Evolutionary conservation across 2,329 filamentous ascomycete species (phyloP), one percentile per base, ranked within the genome.

Genomic region (Pseudogymnoascus sp.): DNA sequence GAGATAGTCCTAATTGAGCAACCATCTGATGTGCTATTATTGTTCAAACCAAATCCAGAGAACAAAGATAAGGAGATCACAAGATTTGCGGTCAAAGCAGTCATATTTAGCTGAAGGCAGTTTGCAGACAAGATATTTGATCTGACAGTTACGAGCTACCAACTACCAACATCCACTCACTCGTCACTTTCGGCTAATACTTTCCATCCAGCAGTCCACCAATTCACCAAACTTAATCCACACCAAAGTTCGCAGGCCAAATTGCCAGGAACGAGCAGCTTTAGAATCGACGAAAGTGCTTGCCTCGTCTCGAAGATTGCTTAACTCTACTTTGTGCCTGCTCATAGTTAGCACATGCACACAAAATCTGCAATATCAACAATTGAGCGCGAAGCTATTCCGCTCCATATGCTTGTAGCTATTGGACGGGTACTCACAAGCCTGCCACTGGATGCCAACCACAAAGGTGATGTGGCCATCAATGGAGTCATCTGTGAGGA

Each of bases 401-500:
- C 14, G 45, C 14, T 31, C 11, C 45, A 16, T 52, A 3, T 16
- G 23, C 11, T n/a, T 16, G 23, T 52, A 28, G 8, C 23, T 31
- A 31, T 8, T 16, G 23, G 41, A 25, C 5, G 45, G 23, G 2
- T 52, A 52, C 45, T 52, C 8, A 52, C 45, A 52, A 52, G 45
- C 45, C 45, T 52, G 11, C 78, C 78, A 80, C 69, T 75, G 71
- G 61, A 80, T 72, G 65, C 77, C 76, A 45, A 73, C 66, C 33
- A 71, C 67, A 67, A 77, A 77, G 33, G 70, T 75, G 70, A 80
- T 78, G 70, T 79, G 79, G 64, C 77, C 76, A 70, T 80, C 78
- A 62, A 78, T 74, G n/a, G 78, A 79, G 69, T 81, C 78, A 66
- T 77, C 78, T 58, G 78, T 80, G 65, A 81, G 72, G 16, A 77